These are phyloP conservation scores for Clavispora vitiphila DNA, from an alignment of 805 yeast species.

Conservation along the genomic window DNA sequence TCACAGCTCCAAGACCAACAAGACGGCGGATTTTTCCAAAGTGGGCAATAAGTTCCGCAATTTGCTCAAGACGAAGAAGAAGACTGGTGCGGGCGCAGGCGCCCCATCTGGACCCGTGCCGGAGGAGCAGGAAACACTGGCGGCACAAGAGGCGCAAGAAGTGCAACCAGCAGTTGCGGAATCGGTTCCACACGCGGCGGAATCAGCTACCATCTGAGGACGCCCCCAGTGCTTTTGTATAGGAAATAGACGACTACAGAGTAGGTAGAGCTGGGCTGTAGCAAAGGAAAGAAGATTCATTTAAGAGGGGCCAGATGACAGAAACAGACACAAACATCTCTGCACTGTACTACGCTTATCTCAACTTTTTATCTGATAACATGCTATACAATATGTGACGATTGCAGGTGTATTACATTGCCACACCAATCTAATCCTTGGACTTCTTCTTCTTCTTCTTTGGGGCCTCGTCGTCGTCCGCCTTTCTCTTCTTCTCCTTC, in stretches of 20 bases:
- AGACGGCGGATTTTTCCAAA: neutral
- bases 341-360: neutral
- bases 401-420: slow-evolving; percentile 4
- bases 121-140: neutral
- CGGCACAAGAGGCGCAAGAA: neutral
- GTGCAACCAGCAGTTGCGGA: neutral
- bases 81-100: neutral
- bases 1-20: neutral
- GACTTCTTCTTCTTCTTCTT: slow-evolving; percentile 44
- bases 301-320: no score
- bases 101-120: neutral
- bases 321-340: no score
- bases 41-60: neutral
- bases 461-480: slow-evolving; percentile 34
- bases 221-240: no score
- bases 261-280: no score
- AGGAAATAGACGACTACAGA: neutral
- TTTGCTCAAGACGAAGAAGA: neutral
- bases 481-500: slow-evolving; percentile 24
- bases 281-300: no score
- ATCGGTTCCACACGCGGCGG: neutral
- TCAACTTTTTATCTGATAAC: slow-evolving; percentile 4
- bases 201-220: neutral
- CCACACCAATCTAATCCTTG: slow-evolving; percentile 28
- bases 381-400: slow-evolving; percentile 13